Percentiles rank a stretch among this genome's conserved stretches.
Evolutionary conservation across 1,139 yeast genomes (phyloP).

Genomic region (Zygosaccharomyces sapae): DNA sequence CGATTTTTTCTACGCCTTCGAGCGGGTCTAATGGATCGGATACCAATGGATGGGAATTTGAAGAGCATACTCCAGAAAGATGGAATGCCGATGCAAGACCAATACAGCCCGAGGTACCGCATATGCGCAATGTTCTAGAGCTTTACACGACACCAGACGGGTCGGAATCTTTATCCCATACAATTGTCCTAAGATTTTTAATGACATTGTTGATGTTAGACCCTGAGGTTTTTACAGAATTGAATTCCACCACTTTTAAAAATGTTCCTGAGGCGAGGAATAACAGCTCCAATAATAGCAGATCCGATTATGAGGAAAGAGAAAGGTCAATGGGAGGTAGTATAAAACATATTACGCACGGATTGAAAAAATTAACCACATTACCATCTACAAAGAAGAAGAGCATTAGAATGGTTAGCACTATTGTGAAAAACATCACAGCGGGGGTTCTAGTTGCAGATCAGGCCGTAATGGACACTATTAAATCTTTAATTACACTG

Average conservation of each 20-base stretch:
- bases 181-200: slow-evolving; percentile 28
- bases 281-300: neutral
- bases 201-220: slow-evolving; percentile 28
- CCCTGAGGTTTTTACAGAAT: slow-evolving; percentile 25
- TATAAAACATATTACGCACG: slow-evolving; percentile 26
- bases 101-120: slow-evolving; percentile 15
- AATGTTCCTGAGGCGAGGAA: slow-evolving; percentile 22
- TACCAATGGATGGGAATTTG: neutral
- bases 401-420: slow-evolving; percentile 25
- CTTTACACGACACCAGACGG: slow-evolving; percentile 23
- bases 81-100: slow-evolving; percentile 5
- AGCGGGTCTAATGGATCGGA: slow-evolving; percentile 2
- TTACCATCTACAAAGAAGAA: slow-evolving; percentile 22
- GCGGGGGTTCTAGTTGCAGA: slow-evolving; percentile 5
- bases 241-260: slow-evolving; percentile 27
- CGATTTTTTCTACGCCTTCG: slow-evolving; percentile 8
- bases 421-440: slow-evolving; percentile 29
- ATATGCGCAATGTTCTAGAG: slow-evolving; percentile 24
- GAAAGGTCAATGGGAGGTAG: slow-evolving; percentile 20
- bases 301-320: slow-evolving; percentile 9
- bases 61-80: neutral
- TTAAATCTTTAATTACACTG: slow-evolving; percentile 25
- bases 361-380: slow-evolving; percentile 24
- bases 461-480: slow-evolving; percentile 27
- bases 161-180: slow-evolving; percentile 29